Base-by-base conservation (phyloP, 1,139 yeast genomes). In the Blastobotrys persicus region DNA sequence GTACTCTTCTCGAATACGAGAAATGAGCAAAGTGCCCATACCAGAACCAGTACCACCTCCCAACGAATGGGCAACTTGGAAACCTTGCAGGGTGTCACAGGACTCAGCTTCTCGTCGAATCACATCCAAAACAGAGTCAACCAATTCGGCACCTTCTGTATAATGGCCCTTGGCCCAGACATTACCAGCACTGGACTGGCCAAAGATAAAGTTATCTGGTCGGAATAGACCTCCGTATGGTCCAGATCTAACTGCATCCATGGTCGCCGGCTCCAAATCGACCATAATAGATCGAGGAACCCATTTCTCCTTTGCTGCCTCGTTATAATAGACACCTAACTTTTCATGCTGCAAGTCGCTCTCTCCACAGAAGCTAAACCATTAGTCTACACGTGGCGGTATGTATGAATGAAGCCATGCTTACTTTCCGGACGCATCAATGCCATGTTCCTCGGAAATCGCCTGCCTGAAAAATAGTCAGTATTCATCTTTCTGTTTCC, bases 21-120 rank as follows among this genome's bases (percentile, higher is more conserved):
- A 80, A 60, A 87, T 80, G 64, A 87, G 77, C 60, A 88, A 72
- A 42, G 96, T 87, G 65, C 96, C 96, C 91, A 88, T 83, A 72
- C 96, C 96, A 32, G 95, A 87, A 65, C 96, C 96, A 48, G 96
- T 88, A 76, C 96, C 96, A 72, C 96, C 96, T 71, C 96, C 96
- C 56, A 88, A 78, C 40, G 96, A 88, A 70, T 88, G 96, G 48
- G 96, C 81, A 65, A 88, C 84, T 73, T 88, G 96, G 80, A 88
- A 88, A 61, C 96, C 96, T 74, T 88, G 96, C 61, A 88, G 78
- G 55, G 95, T 84, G 69, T 88, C 96, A 70, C 95, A 83, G 40
- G 85, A 86, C 74, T 88, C 96, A 31, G 95, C 96, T 72, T 88
- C 96, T 70, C 96, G 85, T 74, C 96, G 83, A 49, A 88, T 81